Conservation (phyloP, 208 protist genomes). For the Hexamita inflata region DNA sequence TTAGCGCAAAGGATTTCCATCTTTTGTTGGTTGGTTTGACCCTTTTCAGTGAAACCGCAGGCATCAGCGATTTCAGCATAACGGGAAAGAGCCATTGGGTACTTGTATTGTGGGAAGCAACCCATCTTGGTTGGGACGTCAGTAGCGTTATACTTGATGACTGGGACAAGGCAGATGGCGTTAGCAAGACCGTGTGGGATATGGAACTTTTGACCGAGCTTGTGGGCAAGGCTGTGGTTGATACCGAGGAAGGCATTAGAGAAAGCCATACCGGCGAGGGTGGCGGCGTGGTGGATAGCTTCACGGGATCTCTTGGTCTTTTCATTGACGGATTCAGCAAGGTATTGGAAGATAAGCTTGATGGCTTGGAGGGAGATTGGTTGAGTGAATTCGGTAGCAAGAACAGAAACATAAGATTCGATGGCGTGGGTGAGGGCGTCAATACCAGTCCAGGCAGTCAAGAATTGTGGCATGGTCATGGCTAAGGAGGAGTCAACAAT, state of each 20-base stretch:
- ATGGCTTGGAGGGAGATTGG: constrained; percentile 45
- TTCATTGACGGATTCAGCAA: constrained; percentile 47
- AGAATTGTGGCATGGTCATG: constrained; percentile 53
- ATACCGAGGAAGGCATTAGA: constrained; percentile 63
- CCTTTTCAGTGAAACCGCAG: constrained; percentile 10
- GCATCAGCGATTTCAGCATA: constrained; percentile 31
- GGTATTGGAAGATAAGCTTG: constrained; percentile 53
- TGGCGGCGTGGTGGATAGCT: constrained; percentile 56
- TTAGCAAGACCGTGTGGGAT: constrained; percentile 61
- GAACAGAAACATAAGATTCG: constrained; percentile 54
- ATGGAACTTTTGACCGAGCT: constrained; percentile 57
- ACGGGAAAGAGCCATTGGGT: not conserved
- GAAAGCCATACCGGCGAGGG: constrained; percentile 62
- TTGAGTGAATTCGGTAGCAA: constrained; percentile 51
- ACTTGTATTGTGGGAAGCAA: constrained; percentile 30
- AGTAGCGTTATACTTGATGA: constrained; percentile 38
- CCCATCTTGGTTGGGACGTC: constrained; percentile 34
- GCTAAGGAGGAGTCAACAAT: constrained; percentile 61
- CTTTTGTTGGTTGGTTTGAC: not conserved
- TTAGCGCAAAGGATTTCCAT: not conserved
- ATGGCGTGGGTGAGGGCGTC: constrained; percentile 62
- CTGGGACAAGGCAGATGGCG: constrained; percentile 54
- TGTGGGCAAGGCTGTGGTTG: constrained; percentile 60
- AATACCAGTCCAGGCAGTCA: constrained; percentile 61
- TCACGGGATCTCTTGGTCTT: constrained; percentile 50